These are phyloP conservation scores for Clarireedia sp. DNA, from an alignment of 2,329 filamentous ascomycete species.

Conservation along the genomic window DNA sequence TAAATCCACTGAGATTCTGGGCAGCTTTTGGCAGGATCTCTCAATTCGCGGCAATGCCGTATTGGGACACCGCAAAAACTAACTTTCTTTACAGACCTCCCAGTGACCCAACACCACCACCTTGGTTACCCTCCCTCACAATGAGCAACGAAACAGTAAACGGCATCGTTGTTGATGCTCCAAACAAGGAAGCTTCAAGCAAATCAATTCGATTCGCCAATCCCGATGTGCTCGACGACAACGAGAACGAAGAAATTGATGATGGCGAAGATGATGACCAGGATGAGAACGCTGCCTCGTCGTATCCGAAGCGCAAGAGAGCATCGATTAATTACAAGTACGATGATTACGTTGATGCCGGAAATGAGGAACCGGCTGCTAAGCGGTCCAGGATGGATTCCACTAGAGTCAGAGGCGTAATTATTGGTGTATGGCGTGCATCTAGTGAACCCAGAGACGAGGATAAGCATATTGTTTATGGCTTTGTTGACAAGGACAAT, in stretches of 20 bases:
- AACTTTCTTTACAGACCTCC: too few relatives aligned
- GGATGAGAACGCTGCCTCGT: conserved; percentile 31
- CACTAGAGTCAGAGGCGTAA: conserved; percentile 24
- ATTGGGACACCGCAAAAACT: too few relatives aligned
- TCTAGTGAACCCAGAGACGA: conserved; percentile 41
- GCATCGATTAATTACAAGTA: conserved; percentile 41
- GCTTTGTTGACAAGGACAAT: conserved; percentile 55
- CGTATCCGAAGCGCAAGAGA: conserved; percentile 50
- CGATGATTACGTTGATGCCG: conserved; percentile 32
- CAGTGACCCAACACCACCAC: too few relatives aligned
- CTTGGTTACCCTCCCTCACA: background rate
- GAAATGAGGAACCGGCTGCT: conserved; percentile 12
- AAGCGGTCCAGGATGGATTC: conserved; percentile 20
- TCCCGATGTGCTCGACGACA: conserved; percentile 13
- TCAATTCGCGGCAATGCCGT: too few relatives aligned
- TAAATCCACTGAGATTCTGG: too few relatives aligned
- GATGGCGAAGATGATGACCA: conserved; percentile 21
- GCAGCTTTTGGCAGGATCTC: too few relatives aligned
- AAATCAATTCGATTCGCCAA: background rate
- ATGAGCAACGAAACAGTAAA: background rate
- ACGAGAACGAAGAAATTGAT: conserved; percentile 9
- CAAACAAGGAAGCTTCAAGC: background rate
- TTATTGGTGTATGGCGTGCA: conserved; percentile 54
- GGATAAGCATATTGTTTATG: conserved; percentile 51
- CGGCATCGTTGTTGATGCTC: background rate